phyloP scores from a whole-genome alignment of 306 rosid genomes.

The Malus domestica region DNA sequence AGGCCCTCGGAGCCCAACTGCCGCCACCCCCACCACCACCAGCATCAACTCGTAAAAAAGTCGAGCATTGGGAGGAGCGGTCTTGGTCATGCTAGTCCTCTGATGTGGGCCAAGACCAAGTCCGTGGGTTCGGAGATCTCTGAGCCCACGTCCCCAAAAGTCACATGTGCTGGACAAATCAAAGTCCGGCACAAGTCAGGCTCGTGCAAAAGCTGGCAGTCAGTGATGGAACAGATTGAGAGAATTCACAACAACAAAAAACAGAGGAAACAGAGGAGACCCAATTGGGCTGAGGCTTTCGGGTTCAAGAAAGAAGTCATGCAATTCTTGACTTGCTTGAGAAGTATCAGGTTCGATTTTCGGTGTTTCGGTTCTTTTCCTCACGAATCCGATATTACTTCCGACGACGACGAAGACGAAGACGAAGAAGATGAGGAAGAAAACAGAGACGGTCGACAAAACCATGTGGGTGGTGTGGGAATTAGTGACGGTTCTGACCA shows the following conservation, averaged over 20 bases:
- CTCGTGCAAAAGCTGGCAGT: conserved; percentile 73
- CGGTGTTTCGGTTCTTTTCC: conserved; percentile 68
- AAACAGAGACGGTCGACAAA: conserved; percentile 7
- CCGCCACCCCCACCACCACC: neutral
- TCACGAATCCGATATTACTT: conserved; percentile 29
- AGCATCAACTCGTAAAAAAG: conserved; percentile 26
- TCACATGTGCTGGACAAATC: conserved; percentile 92
- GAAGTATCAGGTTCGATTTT: conserved; percentile 58
- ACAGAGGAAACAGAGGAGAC: conserved; percentile 42
- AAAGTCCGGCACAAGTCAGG: conserved; percentile 54
- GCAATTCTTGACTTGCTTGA: conserved; percentile 73
- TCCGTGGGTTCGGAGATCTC: conserved; percentile 48
- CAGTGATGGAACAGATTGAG: conserved; percentile 96
- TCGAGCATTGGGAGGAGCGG: conserved; percentile 33
- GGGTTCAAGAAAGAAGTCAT: conserved; percentile 83
- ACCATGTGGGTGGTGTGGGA: conserved; percentile 21
- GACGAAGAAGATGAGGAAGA: conserved; percentile 25
- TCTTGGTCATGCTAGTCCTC: conserved; percentile 47
- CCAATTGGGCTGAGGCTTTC: conserved; percentile 48
- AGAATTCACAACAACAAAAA: conserved; percentile 53
- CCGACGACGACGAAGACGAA: conserved; percentile 49
- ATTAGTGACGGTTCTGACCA: conserved; percentile 26
- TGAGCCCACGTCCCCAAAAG: conserved; percentile 94
- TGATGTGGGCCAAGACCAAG: conserved; percentile 69
- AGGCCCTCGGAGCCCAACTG: conserved; percentile 43